A percentile compares a stretch with the other conserved stretches of the same genome.
These are phyloP conservation scores for Chrysopogon serrulatus DNA, from an alignment of 176 grass and related monocot genomes.

Conservation along the genomic window DNA sequence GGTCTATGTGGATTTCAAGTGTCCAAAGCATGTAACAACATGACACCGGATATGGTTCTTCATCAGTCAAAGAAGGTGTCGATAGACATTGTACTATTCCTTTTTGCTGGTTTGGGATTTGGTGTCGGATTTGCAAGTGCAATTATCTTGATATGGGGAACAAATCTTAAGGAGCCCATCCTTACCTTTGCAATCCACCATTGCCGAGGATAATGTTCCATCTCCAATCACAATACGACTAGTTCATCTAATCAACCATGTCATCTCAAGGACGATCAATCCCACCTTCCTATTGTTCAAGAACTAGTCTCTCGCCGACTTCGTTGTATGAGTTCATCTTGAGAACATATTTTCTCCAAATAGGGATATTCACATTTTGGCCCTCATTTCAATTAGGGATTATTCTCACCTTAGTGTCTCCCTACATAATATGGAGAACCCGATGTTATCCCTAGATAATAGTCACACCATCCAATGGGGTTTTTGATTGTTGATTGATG, in stretches of 20 bases:
- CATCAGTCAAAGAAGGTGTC: not conserved
- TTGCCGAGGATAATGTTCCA: not conserved
- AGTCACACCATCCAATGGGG: not conserved
- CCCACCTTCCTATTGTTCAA: not conserved
- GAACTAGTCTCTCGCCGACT: not conserved
- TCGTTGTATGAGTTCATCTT: not conserved
- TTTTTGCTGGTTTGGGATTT: slow-evolving; percentile 7
- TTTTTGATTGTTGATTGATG: not conserved
- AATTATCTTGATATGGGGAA: not conserved
- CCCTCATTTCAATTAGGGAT: not conserved
- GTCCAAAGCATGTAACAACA: not conserved
- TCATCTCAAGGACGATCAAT: not conserved
- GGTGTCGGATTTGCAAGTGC: not conserved
- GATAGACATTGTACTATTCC: not conserved
- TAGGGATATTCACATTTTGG: not conserved
- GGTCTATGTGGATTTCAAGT: not conserved
- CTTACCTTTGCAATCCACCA: not conserved
- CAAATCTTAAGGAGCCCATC: not conserved
- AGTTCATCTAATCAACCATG: not conserved
- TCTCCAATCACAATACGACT: not conserved
- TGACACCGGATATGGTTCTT: not conserved
- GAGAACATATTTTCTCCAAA: not conserved
- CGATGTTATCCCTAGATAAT: not conserved
- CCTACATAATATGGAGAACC: not conserved
- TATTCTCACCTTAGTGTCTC: not conserved